Evolutionary conservation across 139 green algal species (phyloP).

Genomic region (Diplosphaera chodatii): DNA sequence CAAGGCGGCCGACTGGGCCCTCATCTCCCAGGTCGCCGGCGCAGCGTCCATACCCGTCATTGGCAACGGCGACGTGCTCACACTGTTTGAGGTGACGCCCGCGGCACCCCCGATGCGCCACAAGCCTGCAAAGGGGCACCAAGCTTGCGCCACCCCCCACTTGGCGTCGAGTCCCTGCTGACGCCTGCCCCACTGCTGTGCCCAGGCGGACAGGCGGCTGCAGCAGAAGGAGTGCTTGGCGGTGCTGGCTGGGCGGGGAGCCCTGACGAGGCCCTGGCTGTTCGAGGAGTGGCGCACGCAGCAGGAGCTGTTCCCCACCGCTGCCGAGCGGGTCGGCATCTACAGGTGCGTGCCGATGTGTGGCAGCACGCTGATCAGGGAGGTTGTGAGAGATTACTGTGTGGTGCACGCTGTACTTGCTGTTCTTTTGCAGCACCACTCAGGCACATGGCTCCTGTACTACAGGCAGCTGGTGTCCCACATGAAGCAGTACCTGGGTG

Average conservation of each 20-base stretch:
- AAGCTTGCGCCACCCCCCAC: no score
- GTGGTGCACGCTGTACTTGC: no score
- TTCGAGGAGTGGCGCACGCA: constrained; percentile 69
- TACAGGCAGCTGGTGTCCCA: constrained; percentile 34
- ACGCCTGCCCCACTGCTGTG: no score
- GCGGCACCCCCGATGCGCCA: no score
- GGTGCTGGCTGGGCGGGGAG: constrained; percentile 59
- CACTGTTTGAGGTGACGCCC: constrained; percentile 44
- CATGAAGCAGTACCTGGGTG: constrained; percentile 74
- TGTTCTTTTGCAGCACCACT: no score
- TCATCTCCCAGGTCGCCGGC: constrained; percentile 42
- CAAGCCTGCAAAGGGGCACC: no score
- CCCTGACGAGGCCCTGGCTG: constrained; percentile 82
- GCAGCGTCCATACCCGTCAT: constrained; percentile 44
- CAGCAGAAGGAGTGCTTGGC: constrained; percentile 17
- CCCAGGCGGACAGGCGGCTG: constrained; percentile 24
- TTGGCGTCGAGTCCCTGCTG: no score
- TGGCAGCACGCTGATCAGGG: no score
- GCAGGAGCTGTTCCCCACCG: constrained; percentile 41
- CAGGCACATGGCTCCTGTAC: no score
- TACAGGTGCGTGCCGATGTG: constrained; percentile 43
- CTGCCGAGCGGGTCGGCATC: constrained; percentile 68
- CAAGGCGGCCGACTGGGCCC: constrained; percentile 65
- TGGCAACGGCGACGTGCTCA: constrained; percentile 74
- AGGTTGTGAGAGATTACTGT: no score